phyloP scores from a whole-genome alignment of 2,329 filamentous ascomycete genomes.

The Pyrenochaeta sp. region DNA sequence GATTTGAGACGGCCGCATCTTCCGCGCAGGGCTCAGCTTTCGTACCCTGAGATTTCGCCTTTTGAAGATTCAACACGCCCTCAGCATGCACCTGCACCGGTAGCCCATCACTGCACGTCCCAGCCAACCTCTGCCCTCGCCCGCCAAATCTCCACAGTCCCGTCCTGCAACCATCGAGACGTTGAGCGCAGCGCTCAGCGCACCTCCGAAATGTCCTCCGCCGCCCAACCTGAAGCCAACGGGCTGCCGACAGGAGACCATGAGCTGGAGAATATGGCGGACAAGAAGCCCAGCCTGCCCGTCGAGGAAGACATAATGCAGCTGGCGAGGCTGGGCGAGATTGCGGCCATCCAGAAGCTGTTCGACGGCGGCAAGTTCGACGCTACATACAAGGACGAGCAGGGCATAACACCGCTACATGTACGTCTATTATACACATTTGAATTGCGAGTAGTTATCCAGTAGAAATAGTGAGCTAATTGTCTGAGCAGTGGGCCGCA shows the following conservation, averaged over 20 bases:
- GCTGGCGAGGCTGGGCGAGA: conserved; percentile 85
- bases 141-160: conserved; percentile 7
- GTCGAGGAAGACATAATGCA: conserved; percentile 92
- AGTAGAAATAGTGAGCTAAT: too few species aligned
- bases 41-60: conserved; percentile 1
- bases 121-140: too few species aligned
- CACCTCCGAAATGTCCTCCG: conserved; percentile 38
- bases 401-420: conserved; percentile 95
- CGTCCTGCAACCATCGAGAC: too few species aligned
- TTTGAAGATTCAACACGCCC: neutral
- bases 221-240: conserved; percentile 27
- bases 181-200: conserved; percentile 11
- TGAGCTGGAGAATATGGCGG: conserved; percentile 48
- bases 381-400: conserved; percentile 83
- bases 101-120: too few species aligned
- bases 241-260: conserved; percentile 35
- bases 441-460: neutral
- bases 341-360: conserved; percentile 84
- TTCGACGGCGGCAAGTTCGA: conserved; percentile 84
- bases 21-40: conserved; percentile 20
- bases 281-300: conserved; percentile 50
- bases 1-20: conserved; percentile 23
- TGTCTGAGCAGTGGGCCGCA: conserved; percentile 79
- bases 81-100: conserved; percentile 22
- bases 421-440: conserved; percentile 58